These are phyloP conservation scores for Cladosporium sp. DNA, from an alignment of 2,329 filamentous ascomycete genomes.

Conservation along the genomic window DNA sequence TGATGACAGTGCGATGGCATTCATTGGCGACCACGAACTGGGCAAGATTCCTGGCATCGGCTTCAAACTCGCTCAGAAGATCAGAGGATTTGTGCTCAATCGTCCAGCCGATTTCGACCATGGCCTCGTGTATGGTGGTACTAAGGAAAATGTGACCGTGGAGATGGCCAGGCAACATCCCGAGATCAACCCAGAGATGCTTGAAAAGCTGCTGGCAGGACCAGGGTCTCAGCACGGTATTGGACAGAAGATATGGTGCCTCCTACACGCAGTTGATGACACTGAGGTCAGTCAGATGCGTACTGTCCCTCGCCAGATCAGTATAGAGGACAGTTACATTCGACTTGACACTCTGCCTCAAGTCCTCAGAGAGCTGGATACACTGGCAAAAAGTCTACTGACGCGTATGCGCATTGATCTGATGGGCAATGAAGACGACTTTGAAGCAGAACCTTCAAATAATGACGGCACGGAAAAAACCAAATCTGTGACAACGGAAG, in stretches of 20 bases:
- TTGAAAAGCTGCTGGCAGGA: constrained; percentile 67
- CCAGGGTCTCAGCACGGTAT: constrained; percentile 68
- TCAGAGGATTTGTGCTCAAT: constrained; percentile 58
- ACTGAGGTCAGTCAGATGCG: constrained; percentile 67
- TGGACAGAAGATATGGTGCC: constrained; percentile 67
- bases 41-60: constrained; percentile 83
- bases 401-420: constrained; percentile 76
- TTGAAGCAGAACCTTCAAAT: neutral
- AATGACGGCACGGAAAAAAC: constrained; percentile 26
- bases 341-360: constrained; percentile 61
- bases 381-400: constrained; percentile 66
- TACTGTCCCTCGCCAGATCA: constrained; percentile 78
- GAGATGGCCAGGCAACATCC: constrained; percentile 60
- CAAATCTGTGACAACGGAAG: constrained; percentile 13
- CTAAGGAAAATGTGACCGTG: constrained; percentile 59
- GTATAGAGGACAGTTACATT: constrained; percentile 88
- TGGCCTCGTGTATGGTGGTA: constrained; percentile 47
- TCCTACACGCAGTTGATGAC: constrained; percentile 77
- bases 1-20: constrained; percentile 54
- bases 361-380: constrained; percentile 64
- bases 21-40: constrained; percentile 72
- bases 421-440: constrained; percentile 48
- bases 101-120: constrained; percentile 40
- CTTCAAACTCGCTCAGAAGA: constrained; percentile 66
- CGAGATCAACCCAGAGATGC: constrained; percentile 57